These are phyloP conservation scores for Mucor lusitanicus DNA, from an alignment of 371 early-diverging fungal genomes.

Conservation along the genomic window DNA sequence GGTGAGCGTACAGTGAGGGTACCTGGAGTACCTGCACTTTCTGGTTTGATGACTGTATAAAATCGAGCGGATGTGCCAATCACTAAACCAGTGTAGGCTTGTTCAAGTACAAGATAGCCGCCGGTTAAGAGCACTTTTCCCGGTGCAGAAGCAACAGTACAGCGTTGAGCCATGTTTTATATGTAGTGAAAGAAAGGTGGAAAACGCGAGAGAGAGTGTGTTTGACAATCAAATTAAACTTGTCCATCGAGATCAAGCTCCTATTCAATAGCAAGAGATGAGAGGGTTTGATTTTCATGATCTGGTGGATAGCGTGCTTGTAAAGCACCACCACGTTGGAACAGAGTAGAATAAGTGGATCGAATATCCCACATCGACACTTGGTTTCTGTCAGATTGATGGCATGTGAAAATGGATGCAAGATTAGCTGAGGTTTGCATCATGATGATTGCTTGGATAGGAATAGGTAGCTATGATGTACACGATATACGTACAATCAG, in stretches of 20 bases:
- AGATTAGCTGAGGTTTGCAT: too few species aligned
- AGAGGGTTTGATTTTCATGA: not conserved
- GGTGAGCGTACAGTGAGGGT: constrained; percentile 65
- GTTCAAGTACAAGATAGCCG: constrained; percentile 95
- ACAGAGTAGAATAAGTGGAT: too few species aligned
- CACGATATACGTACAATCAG: too few species aligned
- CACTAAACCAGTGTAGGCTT: constrained; percentile 78
- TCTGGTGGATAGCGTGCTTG: not conserved
- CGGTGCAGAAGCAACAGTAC: constrained; percentile 77
- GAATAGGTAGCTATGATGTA: too few species aligned
- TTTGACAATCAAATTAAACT: not conserved
- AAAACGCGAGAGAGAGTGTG: not conserved
- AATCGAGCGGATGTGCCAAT: constrained; percentile 85
- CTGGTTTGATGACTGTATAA: constrained; percentile 63
- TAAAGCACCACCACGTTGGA: too few species aligned
- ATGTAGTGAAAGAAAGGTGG: not conserved
- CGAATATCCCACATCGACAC: not conserved
- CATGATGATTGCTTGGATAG: too few species aligned
- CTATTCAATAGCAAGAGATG: not conserved
- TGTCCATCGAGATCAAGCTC: not conserved
- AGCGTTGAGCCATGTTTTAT: not conserved
- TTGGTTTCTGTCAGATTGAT: not conserved
- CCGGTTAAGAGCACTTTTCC: constrained; percentile 94
- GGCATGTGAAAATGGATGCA: too few species aligned
- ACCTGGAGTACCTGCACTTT: constrained; percentile 5